A percentile compares a stretch with the other conserved stretches of the same genome.
Evolutionary conservation across 2,329 filamentous ascomycete species (phyloP).

Genomic region (Paecilomyces formosus): DNA sequence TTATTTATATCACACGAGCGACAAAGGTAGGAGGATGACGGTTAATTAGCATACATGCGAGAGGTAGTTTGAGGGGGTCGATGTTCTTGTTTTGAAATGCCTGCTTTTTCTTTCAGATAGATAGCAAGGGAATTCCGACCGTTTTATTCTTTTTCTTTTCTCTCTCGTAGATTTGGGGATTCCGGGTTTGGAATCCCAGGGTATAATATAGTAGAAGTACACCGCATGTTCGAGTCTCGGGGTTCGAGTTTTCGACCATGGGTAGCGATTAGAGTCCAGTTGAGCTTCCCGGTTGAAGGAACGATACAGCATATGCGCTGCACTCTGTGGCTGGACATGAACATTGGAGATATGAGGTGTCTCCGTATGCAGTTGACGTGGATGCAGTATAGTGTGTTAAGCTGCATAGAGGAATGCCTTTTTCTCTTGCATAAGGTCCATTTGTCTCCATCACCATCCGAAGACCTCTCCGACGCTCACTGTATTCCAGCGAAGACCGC

Average conservation of each 20-base stretch:
- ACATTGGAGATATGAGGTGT: not conserved
- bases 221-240: not conserved
- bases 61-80: not conserved
- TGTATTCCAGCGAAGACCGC: constrained; percentile 68
- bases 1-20: not conserved
- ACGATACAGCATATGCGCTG: not conserved
- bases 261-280: not conserved
- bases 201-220: not conserved
- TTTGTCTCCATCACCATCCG: constrained; percentile 55
- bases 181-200: not conserved
- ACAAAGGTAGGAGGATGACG: not conserved
- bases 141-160: too few species aligned
- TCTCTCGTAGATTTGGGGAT: not conserved
- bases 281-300: not conserved
- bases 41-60: not conserved
- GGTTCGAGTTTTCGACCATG: not conserved
- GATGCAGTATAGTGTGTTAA: not conserved
- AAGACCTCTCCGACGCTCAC: constrained; percentile 80
- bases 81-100: not conserved
- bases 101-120: not conserved
- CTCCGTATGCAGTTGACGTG: not conserved
- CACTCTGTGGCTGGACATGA: not conserved
- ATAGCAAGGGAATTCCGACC: not conserved
- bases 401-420: too few species aligned
- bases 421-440: too few species aligned